phyloP scores from a whole-genome alignment of 805 yeast genomes.

The Kluyveromyces nonfermentans region DNA sequence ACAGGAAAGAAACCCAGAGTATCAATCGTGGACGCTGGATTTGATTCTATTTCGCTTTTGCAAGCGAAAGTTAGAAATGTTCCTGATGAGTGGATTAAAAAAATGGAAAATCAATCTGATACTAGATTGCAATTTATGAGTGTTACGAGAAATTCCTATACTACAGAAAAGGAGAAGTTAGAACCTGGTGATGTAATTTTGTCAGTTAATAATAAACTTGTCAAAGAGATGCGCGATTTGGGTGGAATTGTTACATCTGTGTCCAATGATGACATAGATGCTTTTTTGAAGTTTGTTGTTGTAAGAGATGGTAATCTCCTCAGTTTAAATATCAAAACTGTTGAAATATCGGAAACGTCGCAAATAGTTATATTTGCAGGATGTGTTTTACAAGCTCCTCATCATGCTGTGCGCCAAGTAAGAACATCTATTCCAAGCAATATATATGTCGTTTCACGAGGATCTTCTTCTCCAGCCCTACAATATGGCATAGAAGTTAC shows the following conservation, averaged over 20 bases:
- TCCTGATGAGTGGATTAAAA: conserved; percentile 69
- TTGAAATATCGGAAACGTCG: conserved; percentile 51
- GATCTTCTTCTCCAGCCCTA: conserved; percentile 78
- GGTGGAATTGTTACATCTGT: conserved; percentile 33
- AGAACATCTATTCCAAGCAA: conserved; percentile 68
- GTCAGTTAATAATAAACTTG: conserved; percentile 54
- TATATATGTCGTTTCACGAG: conserved; percentile 70
- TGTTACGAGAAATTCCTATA: conserved; percentile 57
- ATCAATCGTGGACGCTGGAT: conserved; percentile 72
- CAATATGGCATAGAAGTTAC: conserved; percentile 73
- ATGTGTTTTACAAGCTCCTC: conserved; percentile 77
- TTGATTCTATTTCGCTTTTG: conserved; percentile 54
- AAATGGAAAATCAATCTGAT: conserved; percentile 50
- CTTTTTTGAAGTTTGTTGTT: conserved; percentile 45
- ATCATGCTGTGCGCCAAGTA: conserved; percentile 82
- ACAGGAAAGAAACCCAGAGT: conserved; percentile 43
- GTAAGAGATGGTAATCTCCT: conserved; percentile 63
- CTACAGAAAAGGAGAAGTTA: conserved; percentile 30
- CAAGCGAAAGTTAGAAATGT: conserved; percentile 85
- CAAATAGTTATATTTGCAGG: conserved; percentile 79
- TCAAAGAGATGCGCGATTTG: conserved; percentile 60
- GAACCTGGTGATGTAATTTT: conserved; percentile 69
- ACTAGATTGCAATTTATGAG: conserved; percentile 67
- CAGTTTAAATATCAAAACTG: conserved; percentile 55
- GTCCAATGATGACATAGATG: conserved; percentile 31